Evolutionary conservation across 140 eudicot genomes (phyloP), one percentile per base, ranked within the genome.

Genomic region (Flaveria floridana): DNA sequence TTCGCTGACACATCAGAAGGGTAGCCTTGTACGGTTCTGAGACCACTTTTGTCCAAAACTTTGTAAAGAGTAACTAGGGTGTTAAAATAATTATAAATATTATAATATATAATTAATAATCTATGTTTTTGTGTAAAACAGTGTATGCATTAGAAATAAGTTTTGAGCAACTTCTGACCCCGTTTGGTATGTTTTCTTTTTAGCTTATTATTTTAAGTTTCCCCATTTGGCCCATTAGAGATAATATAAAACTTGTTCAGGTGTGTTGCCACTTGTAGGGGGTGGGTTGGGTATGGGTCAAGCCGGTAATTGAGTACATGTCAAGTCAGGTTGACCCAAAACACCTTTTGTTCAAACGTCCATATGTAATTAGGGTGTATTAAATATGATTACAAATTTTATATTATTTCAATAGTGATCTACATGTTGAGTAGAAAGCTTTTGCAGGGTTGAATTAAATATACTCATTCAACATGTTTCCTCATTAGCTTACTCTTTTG

Each of bases 41-140:
- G 10, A 66, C 71, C 25, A 63, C 25, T 11, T 66, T 66, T 66
- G 30, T 66, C 34, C 16, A 66, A 66, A 34, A 19, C 34, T 20
- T 66, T 39, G 41, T 66, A 18, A 41, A 67, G 12, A 19, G 55
- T 42, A 67, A 67, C 10, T 34, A 37, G 51, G 48, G 56, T 41
- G 16, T 10, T 41, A 37, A 37, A 64, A 62, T 62, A 30, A 26
- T 64, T 28, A 34, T 4, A 28, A 15, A 37, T 30, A 34, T 15
- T 64, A 30, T 64, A 15, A 20, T n/a, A 64, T 30, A 15, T 1
- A 6, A 37, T n/a, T 39, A 16, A 18, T 66, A 16, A 41, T 66
- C 30, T 12, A 41, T 65, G 12, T 42, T 14, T 39, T 65, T 65
- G 18, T 14, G 71, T 37, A 6, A 19, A 65, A 16, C 6, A 65